Evolutionary conservation across 352 stramenopile genomes (phyloP).

Genomic region (Pythium angustatum): DNA sequence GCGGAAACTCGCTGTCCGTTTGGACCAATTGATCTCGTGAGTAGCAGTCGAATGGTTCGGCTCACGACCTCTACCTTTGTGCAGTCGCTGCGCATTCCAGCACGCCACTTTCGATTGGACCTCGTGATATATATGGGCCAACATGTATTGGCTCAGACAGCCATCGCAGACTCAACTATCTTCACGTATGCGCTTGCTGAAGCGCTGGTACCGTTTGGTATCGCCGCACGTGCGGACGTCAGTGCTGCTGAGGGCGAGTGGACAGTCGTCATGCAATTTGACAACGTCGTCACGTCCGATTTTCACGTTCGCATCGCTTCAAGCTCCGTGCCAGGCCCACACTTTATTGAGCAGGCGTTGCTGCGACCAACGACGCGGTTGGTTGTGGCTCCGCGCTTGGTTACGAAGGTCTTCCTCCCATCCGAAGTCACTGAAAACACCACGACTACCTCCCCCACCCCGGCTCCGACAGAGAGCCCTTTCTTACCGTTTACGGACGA

Average conservation of each 20-base stretch:
- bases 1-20: conserved; percentile 12
- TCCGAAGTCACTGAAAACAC: not conserved
- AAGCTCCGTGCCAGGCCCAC: conserved; percentile 4
- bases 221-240: not conserved
- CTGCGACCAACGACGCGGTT: conserved; percentile 10
- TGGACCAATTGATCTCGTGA: conserved; percentile 27
- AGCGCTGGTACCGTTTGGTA: not conserved
- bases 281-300: conserved; percentile 21
- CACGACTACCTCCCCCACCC: not conserved
- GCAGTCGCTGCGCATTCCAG: conserved; percentile 15
- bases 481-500: conserved; percentile 4
- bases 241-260: conserved; percentile 7
- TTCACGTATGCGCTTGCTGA: not conserved
- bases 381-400: not conserved
- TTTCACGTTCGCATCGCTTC: conserved; percentile 17
- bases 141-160: not conserved
- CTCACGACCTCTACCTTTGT: conserved; percentile 9
- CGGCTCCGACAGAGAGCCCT: not conserved
- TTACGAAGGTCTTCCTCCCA: conserved; percentile 3
- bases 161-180: not conserved
- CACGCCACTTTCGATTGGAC: not conserved
- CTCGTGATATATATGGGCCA: conserved; percentile 10
- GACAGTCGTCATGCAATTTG: conserved; percentile 8
- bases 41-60: conserved; percentile 17
- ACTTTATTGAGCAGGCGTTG: conserved; percentile 6